Evolutionary conservation across 2,329 filamentous ascomycete genomes (phyloP), one percentile per base, ranked within the genome.

Genomic region (Cladosporium austrohemisphaericum): DNA sequence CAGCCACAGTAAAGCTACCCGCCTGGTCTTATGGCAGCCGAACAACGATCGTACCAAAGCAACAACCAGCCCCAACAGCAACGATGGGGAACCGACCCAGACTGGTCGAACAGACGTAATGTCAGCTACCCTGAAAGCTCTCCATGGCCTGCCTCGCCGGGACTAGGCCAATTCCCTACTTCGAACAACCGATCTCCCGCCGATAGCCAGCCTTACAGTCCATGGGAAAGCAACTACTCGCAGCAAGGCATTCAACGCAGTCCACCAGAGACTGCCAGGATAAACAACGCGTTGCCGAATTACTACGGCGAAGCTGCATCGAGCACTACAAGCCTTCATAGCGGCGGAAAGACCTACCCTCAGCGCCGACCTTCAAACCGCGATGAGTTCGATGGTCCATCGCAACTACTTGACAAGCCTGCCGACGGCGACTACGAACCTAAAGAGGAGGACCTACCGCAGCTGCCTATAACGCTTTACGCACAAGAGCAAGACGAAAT

Each of bases 381-480:
- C 53, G 88, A 94, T 73, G 88, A 93, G 69, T 94, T 94, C 69
- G 88, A 93, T 69, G 88, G 88, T 2, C 88, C 88, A 7, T 86
- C 90, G 59, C 88, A 94, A 66, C 84, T 90, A 57, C 75, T 94
- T 56, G 83, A 87, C 55, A 80, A 83, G 37, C 88, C 87, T 31
- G 76, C 84, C 18, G 77, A 83, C 49, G 81, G 84, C 55, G 83
- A 85, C 60, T 78, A 89, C 58, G 84, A 86, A 54, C 78, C 84
- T 67, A 85, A 89, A 70, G 87, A 91, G 66, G 80, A 85, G 57
- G 86, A 92, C 63, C 76, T 94, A 43, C 88, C 88, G 16, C 84
- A 87, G 66, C 80, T 93, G 25, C 88, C 88, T 38, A 90, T 87
- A 61, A 88, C 90, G 66, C 78, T 94, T 41, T 79, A 87, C 61